Conservation (phyloP, 768 basidiomycete species). For the Dictyophora rubrovolvata region DNA sequence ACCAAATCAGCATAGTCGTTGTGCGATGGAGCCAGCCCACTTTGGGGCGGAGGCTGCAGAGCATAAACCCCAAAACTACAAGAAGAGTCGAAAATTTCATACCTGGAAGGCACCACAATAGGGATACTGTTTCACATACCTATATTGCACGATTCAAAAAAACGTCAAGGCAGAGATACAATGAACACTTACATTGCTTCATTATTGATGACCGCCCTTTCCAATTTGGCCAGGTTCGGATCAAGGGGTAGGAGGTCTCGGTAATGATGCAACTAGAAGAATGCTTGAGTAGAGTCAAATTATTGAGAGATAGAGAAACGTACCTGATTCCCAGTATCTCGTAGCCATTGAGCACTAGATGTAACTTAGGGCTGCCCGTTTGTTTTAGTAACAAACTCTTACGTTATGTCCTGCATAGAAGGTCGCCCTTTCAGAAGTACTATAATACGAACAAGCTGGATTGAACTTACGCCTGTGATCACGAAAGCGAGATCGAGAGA, state of each 20-base stretch:
- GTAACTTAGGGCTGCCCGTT: background rate
- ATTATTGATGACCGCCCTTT: conserved; percentile 76
- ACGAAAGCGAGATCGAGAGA: conserved; percentile 67
- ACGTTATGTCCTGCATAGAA: conserved; percentile 58
- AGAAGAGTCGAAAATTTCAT: background rate
- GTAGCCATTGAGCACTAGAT: conserved; percentile 68
- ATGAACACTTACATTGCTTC: conserved; percentile 27
- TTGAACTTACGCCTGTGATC: conserved; percentile 54
- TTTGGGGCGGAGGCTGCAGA: conserved; percentile 53
- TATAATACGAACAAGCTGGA: background rate
- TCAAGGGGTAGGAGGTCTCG: conserved; percentile 47
- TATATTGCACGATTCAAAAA: conserved; percentile 28
- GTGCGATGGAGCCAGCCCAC: conserved; percentile 48
- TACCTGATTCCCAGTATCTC: conserved; percentile 74
- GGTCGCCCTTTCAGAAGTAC: conserved; percentile 1
- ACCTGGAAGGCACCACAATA: conserved; percentile 72
- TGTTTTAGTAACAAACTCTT: conserved; percentile 11
- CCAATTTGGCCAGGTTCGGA: conserved; percentile 46
- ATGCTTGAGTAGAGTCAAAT: conserved; percentile 6
- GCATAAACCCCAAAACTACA: background rate
- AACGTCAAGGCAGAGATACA: background rate
- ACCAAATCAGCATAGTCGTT: conserved; percentile 66
- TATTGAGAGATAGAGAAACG: conserved; percentile 2
- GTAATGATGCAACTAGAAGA: conserved; percentile 58
- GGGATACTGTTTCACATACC: conserved; percentile 58